These are phyloP conservation scores for Ceratocystis alfenasii DNA, from an alignment of 2,329 filamentous ascomycete species.

Conservation along the genomic window DNA sequence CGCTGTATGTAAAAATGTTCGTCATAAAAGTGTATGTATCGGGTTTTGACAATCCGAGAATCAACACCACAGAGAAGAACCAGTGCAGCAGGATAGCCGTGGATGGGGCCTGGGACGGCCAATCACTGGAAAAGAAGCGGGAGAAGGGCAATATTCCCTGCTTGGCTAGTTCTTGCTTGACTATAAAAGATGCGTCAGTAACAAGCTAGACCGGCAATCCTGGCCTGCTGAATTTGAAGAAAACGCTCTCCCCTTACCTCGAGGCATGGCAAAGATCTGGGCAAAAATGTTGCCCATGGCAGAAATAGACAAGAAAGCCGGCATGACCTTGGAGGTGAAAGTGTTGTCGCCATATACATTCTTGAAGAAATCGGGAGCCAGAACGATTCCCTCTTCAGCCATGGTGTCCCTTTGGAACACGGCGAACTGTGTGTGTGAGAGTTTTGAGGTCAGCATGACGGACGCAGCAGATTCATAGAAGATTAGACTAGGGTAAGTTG, in stretches of 20 bases:
- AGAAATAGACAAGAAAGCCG: slow-evolving; percentile 48
- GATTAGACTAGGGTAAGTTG: too few species aligned
- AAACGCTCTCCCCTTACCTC: slow-evolving; percentile 27
- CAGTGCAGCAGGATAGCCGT: slow-evolving; percentile 19
- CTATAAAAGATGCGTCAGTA: slow-evolving; percentile 8
- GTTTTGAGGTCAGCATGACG: too few species aligned
- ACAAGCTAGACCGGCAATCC: neutral
- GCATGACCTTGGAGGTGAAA: slow-evolving; percentile 38
- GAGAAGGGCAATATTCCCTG: slow-evolving; percentile 57
- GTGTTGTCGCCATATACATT: slow-evolving; percentile 46
- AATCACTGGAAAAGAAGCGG: slow-evolving; percentile 56
- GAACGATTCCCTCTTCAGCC: slow-evolving; percentile 45
- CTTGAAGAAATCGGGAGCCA: slow-evolving; percentile 49
- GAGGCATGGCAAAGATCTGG: slow-evolving; percentile 20
- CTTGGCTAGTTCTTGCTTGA: slow-evolving; percentile 56
- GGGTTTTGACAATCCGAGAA: slow-evolving; percentile 9
- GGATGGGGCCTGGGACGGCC: slow-evolving; percentile 43
- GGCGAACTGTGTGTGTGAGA: slow-evolving; percentile 34
- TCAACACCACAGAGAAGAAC: slow-evolving; percentile 17
- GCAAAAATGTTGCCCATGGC: slow-evolving; percentile 52
- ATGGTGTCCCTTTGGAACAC: slow-evolving; percentile 48
- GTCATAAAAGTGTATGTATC: slow-evolving; percentile 21
- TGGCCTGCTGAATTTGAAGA: neutral
- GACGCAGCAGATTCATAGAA: too few species aligned
- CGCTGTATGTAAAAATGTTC: slow-evolving; percentile 27